Evolutionary conservation across 164 flowering plant genomes (phyloP).

Genomic region (Litsea cubeba): DNA sequence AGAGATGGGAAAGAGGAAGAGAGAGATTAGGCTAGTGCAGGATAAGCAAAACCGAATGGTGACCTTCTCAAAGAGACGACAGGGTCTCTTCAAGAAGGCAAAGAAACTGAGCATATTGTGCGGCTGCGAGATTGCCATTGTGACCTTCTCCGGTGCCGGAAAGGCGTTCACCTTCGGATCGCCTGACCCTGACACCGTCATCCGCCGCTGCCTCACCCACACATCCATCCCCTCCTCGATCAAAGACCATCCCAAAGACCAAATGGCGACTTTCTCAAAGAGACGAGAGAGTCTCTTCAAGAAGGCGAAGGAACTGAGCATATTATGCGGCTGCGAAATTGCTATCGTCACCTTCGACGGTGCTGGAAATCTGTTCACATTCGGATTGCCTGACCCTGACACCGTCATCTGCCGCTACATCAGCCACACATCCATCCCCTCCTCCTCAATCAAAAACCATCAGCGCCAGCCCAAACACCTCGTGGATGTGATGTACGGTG

Average conservation of each 20-base stretch:
- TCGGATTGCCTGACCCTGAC: neutral
- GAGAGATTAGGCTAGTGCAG: neutral
- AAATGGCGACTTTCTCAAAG: neutral
- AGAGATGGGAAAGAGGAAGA: slow-evolving; percentile 1
- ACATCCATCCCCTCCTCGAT: too few relatives aligned
- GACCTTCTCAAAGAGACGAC: slow-evolving; percentile 4
- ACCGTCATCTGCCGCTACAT: neutral
- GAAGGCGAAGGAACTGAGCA: neutral
- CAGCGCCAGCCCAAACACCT: too few relatives aligned
- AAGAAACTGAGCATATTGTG: neutral
- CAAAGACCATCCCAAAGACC: too few relatives aligned
- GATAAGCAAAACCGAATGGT: neutral
- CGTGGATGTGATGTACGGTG: too few relatives aligned
- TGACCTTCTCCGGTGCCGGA: slow-evolving; percentile 3
- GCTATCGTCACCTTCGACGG: slow-evolving; percentile 1
- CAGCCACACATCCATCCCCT: neutral
- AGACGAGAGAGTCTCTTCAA: slow-evolving; percentile 1
- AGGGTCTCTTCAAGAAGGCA: slow-evolving; percentile 2
- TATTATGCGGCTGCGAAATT: neutral
- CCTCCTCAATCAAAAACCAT: too few relatives aligned
- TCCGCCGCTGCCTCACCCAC: neutral
- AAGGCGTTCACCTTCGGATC: neutral
- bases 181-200: neutral
- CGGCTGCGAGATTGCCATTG: neutral
- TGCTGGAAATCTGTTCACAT: neutral